These are phyloP conservation scores for Stachybotrys echinatus DNA, from an alignment of 2,329 filamentous ascomycete genomes.

Conservation along the genomic window DNA sequence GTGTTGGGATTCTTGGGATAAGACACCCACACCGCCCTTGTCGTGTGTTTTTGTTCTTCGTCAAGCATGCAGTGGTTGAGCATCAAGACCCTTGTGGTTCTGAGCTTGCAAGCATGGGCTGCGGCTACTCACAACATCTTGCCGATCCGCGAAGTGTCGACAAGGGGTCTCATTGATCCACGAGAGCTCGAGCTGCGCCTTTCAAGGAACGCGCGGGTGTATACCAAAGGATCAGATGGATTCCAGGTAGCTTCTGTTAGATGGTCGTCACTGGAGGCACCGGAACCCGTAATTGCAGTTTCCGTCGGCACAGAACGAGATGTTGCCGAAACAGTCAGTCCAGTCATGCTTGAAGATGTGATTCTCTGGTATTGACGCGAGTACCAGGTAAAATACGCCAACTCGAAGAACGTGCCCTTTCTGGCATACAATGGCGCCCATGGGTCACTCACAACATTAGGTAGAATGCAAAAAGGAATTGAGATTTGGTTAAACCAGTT, in stretches of 20 bases:
- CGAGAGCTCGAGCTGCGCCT: background rate
- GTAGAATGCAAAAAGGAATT: slow-evolving; percentile 34
- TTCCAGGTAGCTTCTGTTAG: background rate
- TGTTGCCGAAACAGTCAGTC: background rate
- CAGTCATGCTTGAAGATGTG: no score
- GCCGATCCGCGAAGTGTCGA: no score
- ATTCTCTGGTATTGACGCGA: background rate
- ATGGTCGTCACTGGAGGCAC: background rate
- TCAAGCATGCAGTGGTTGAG: no score
- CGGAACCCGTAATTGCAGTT: background rate
- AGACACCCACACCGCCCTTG: no score
- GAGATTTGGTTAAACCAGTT: slow-evolving; percentile 35
- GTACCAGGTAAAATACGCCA: slow-evolving; percentile 26
- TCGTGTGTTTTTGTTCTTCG: no score
- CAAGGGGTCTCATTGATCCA: background rate
- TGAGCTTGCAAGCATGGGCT: no score
- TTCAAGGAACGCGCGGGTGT: background rate
- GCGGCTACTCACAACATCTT: no score
- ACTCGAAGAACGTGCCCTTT: slow-evolving; percentile 33
- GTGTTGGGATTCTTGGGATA: no score
- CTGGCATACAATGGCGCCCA: slow-evolving; percentile 41
- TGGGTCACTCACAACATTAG: slow-evolving; percentile 36
- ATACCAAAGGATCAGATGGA: background rate
- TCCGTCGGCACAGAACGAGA: background rate
- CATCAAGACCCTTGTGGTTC: no score